Conservation (phyloP, 2,329 filamentous ascomycete species). For the Alternaria angustiovoidea region DNA sequence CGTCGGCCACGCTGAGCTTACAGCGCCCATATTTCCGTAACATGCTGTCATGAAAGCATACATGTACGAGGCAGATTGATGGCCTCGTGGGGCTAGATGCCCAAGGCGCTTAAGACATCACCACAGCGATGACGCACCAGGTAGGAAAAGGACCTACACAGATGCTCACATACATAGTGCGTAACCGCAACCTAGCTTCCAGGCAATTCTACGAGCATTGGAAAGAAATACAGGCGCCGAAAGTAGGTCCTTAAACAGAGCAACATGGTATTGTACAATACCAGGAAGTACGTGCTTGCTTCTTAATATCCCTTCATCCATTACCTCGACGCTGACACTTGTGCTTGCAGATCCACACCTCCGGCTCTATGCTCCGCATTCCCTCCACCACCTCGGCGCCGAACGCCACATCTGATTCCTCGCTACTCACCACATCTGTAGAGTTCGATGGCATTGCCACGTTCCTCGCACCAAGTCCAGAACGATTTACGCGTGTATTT, state of each 20-base stretch:
- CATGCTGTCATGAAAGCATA: background rate
- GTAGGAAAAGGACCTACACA: constrained; percentile 19
- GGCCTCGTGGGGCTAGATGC: background rate
- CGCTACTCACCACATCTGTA: constrained; percentile 20
- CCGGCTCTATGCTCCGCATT: constrained; percentile 25
- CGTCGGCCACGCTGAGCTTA: background rate
- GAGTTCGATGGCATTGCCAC: constrained; percentile 45
- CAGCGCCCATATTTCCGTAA: background rate
- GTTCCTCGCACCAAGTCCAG: constrained; percentile 40
- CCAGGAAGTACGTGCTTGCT: constrained; percentile 35
- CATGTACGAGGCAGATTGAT: background rate
- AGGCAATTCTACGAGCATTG: constrained; percentile 49
- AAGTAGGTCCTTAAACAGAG: constrained; percentile 47
- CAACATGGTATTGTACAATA: constrained; percentile 47
- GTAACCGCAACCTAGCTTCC: constrained; percentile 27
- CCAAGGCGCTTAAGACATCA: background rate
- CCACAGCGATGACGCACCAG: background rate
- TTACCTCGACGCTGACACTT: background rate
- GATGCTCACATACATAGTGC: constrained; percentile 23
- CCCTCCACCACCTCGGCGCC: constrained; percentile 21
- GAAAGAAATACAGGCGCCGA: constrained; percentile 44
- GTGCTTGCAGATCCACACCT: constrained; percentile 22
- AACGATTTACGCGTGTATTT: constrained; percentile 23
- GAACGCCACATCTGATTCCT: constrained; percentile 23
- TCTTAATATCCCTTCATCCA: background rate